Evolutionary conservation across 768 basidiomycete species (phyloP).

Genomic region (Lyophyllum atratum): DNA sequence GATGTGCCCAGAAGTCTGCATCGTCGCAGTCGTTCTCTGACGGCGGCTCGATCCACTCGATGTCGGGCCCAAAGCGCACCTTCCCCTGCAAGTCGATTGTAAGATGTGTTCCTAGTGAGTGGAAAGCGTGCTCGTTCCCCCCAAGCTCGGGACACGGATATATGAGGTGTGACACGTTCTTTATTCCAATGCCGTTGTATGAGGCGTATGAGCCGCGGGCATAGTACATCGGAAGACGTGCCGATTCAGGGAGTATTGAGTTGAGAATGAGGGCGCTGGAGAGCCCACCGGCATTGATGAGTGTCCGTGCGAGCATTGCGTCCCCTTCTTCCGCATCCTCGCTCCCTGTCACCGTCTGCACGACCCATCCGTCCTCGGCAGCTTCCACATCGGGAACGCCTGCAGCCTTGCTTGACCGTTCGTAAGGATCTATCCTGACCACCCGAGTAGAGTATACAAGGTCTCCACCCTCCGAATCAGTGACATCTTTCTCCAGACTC

Average conservation of each 20-base stretch:
- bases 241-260: conserved; percentile 56
- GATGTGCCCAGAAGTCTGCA: conserved; percentile 74
- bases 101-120: conserved; percentile 90
- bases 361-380: conserved; percentile 78
- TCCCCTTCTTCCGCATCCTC: conserved; percentile 44
- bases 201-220: conserved; percentile 86
- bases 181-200: conserved; percentile 79
- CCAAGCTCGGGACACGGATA: conserved; percentile 86
- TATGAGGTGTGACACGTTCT: conserved; percentile 71
- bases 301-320: conserved; percentile 67
- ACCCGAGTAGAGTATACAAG: conserved; percentile 80
- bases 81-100: conserved; percentile 85
- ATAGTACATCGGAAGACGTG: conserved; percentile 74
- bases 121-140: conserved; percentile 62
- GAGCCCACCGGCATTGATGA: conserved; percentile 85
- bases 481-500: conserved; percentile 80
- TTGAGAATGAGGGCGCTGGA: conserved; percentile 73
- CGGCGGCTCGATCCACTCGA: conserved; percentile 80
- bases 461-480: conserved; percentile 65
- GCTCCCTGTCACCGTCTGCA: conserved; percentile 70
- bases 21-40: conserved; percentile 42
- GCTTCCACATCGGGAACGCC: conserved; percentile 27
- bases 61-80: conserved; percentile 90
- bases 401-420: conserved; percentile 21
- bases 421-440: conserved; percentile 79